phyloP scores from a whole-genome alignment of 257 asterid genomes.

The Solanum raphanifolium region DNA sequence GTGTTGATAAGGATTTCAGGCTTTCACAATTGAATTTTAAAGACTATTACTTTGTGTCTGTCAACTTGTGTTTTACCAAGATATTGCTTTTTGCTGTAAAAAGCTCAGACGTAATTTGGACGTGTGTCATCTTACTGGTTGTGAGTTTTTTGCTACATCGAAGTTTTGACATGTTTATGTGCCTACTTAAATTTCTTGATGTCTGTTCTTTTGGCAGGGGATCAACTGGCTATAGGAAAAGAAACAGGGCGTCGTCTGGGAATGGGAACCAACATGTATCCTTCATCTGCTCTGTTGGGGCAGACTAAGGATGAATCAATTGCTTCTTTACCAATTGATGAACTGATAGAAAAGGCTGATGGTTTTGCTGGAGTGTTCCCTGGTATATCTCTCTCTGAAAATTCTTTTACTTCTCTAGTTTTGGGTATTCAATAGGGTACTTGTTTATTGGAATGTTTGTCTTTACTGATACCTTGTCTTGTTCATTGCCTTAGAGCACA shows the following conservation, averaged over 20 bases:
- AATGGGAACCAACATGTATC: constrained; percentile 99
- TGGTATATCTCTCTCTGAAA: constrained; percentile 28
- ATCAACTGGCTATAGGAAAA: constrained; percentile 94
- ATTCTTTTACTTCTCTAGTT: not conserved
- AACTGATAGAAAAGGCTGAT: constrained; percentile 95
- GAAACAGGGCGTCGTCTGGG: constrained; percentile 97
- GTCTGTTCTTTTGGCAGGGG: constrained; percentile 41
- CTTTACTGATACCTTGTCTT: not conserved
- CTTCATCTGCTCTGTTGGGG: constrained; percentile 91
- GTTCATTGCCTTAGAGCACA: constrained; percentile 56
- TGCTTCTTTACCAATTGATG: constrained; percentile 88
- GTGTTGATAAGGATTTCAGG: not conserved
- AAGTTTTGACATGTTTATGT: not conserved
- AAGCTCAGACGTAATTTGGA: not conserved
- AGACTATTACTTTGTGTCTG: not conserved
- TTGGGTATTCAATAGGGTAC: not conserved
- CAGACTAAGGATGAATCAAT: constrained; percentile 93
- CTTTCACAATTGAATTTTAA: not conserved
- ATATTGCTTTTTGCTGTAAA: not conserved
- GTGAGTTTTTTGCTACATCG: not conserved
- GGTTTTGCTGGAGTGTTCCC: constrained; percentile 99
- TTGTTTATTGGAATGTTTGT: not conserved
- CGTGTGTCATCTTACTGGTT: not conserved
- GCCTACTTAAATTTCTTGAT: not conserved
- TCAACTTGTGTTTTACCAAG: not conserved